Evolutionary conservation across 208 protist species (phyloP), one percentile per base, ranked within the genome.

Genomic region (Acanthamoeba lenticulata): DNA sequence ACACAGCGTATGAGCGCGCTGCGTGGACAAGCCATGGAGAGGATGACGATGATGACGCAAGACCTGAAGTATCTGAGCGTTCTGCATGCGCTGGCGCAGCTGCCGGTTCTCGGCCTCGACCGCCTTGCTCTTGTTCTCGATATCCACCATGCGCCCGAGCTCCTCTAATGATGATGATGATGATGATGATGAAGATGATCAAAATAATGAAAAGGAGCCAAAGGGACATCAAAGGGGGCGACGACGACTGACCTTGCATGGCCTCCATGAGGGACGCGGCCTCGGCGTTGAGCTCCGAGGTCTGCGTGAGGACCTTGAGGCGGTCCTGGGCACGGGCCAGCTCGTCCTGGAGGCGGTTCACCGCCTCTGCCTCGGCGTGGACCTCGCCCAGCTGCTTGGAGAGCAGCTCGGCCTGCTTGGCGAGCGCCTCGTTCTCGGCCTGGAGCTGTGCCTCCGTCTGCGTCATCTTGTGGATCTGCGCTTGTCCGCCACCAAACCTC

Each of bases 371-470:
- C 34, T 79, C 69, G 69, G 38, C 69, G 69, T 79, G 69, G 15
- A 79, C 69, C 19, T 15, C 69, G 69, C 36, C 11, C 0, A 79
- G 69, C 69, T 79, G 69, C 69, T 45, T 79, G 27, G 69, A 38
- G 32, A 79, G 38, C 69, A 45, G 27, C 38, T 79, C 69, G 9
- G 69, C 69, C 69, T 79, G 69, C 69, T 79, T 79, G 21, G 69
- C 44, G 11, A 79, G 36, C 69, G 69, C 69, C 27, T 79, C 69
- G 69, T 79, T 79, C 69, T 79, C 69, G 36, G 69, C 69, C 19
- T 45, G 38, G 38, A 79, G 69, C 38, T n/a, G 24, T 36, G 38
- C 69, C 69, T 79, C 69, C 34, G 36, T 29, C 24, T 79, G 69
- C 4, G 69, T 79, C 13, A 45, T 4, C 69, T 79, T 79, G 38